phyloP scores from a whole-genome alignment of 495 filamentous ascomycete species.

The Aspergillus asperescens region DNA sequence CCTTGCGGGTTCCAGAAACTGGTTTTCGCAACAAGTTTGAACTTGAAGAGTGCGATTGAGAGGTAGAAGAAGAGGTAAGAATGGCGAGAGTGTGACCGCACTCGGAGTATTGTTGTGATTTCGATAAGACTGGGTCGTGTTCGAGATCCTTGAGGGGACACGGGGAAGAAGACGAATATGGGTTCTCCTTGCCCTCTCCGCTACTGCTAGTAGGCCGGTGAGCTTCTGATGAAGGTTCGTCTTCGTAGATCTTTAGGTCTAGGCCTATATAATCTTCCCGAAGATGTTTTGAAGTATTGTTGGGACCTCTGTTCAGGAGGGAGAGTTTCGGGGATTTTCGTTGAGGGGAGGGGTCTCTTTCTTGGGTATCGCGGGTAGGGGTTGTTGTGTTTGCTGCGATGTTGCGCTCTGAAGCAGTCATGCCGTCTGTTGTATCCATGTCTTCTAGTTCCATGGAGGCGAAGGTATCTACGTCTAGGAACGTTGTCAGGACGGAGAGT shows the following conservation, averaged over 20 bases:
- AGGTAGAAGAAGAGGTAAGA: slow-evolving; percentile 8
- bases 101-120: background rate
- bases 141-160: slow-evolving; percentile 12
- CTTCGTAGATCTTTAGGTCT: slow-evolving; percentile 35
- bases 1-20: slow-evolving; percentile 23
- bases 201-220: slow-evolving; percentile 19
- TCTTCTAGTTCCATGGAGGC: slow-evolving; percentile 12
- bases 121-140: background rate
- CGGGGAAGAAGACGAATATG: slow-evolving; percentile 8
- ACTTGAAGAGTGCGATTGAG: slow-evolving; percentile 7
- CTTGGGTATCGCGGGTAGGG: slow-evolving; percentile 2
- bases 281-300: slow-evolving; percentile 25
- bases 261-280: slow-evolving; percentile 19
- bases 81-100: slow-evolving; percentile 5
- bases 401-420: slow-evolving; percentile 38
- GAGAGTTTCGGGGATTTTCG: slow-evolving; percentile 34
- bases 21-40: slow-evolving; percentile 18
- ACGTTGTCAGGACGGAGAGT: slow-evolving; percentile 35
- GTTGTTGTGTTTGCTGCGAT: slow-evolving; percentile 33
- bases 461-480: slow-evolving; percentile 26
- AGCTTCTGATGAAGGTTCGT: slow-evolving; percentile 26
- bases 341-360: slow-evolving; percentile 15
- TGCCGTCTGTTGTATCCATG: background rate
- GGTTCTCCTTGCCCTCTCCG: slow-evolving; percentile 35
- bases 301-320: slow-evolving; percentile 21